phyloP scores from a whole-genome alignment of 2,329 filamentous ascomycete species.

The Pseudocercospora musae region DNA sequence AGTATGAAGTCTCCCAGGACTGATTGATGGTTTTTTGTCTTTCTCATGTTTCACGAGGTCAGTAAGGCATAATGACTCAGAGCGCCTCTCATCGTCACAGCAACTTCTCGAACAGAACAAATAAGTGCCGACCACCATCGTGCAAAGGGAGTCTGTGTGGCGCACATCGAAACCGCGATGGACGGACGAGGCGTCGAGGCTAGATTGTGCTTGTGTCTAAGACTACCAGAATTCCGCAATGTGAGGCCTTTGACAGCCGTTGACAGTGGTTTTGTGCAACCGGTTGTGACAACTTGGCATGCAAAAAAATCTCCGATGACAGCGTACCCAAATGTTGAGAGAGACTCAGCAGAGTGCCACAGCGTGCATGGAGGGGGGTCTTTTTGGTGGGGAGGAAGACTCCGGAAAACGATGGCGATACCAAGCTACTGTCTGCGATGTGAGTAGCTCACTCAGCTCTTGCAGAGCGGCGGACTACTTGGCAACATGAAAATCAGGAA shows the following conservation, averaged over 20 bases:
- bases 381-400: too few species aligned
- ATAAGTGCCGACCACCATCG: neutral
- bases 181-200: neutral
- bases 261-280: neutral
- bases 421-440: neutral
- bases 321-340: too few species aligned
- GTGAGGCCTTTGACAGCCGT: neutral
- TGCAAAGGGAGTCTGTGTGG: neutral
- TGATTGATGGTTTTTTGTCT: neutral
- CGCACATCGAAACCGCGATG: neutral
- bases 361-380: too few species aligned
- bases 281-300: neutral
- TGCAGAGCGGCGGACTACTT: neutral
- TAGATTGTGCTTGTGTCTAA: neutral
- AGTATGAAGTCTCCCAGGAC: neutral
- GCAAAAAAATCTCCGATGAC: neutral
- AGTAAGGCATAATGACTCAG: neutral
- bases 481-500: neutral
- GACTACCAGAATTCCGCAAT: neutral
- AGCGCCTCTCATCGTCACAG: neutral
- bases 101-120: neutral
- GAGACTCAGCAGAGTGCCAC: neutral
- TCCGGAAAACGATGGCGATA: neutral
- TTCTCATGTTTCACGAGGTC: neutral
- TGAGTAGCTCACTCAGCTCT: neutral